Conservation (phyloP, 805 yeast species). For the Middelhovenomyces tepae region DNA sequence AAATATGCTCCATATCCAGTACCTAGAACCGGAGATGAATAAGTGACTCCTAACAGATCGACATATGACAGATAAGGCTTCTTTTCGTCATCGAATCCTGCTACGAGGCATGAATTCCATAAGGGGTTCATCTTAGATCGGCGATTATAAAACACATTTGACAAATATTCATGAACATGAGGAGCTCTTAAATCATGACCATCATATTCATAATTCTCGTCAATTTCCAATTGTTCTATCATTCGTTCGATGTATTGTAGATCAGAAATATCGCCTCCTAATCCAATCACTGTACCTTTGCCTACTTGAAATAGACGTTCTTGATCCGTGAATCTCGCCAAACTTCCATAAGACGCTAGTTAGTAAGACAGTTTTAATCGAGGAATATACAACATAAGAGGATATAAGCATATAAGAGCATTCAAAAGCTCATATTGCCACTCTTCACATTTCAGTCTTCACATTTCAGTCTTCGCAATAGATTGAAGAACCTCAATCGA, state of each 20-base stretch:
- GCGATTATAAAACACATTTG: conserved; percentile 76
- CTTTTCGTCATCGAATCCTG: conserved; percentile 67
- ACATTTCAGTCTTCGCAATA: too few species aligned
- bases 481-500: not conserved
- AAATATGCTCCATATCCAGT: conserved; percentile 96
- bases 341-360: conserved; percentile 76
- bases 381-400: too few species aligned
- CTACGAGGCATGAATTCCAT: conserved; percentile 91
- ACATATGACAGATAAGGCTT: conserved; percentile 76
- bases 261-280: conserved; percentile 92
- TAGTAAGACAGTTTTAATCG: not conserved
- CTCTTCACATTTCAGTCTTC: too few species aligned
- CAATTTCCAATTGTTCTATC: conserved; percentile 69
- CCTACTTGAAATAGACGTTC: conserved; percentile 86
- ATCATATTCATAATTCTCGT: conserved; percentile 67
- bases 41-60: conserved; percentile 86
- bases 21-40: conserved; percentile 79
- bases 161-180: conserved; percentile 78
- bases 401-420: too few species aligned
- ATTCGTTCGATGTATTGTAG: conserved; percentile 72
- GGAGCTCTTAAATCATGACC: conserved; percentile 71
- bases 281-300: conserved; percentile 76
- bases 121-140: conserved; percentile 91
- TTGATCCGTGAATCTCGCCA: conserved; percentile 74
- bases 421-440: not conserved